Conservation (phyloP, 495 filamentous ascomycete species). For the Aspergillus kassunensis region DNA sequence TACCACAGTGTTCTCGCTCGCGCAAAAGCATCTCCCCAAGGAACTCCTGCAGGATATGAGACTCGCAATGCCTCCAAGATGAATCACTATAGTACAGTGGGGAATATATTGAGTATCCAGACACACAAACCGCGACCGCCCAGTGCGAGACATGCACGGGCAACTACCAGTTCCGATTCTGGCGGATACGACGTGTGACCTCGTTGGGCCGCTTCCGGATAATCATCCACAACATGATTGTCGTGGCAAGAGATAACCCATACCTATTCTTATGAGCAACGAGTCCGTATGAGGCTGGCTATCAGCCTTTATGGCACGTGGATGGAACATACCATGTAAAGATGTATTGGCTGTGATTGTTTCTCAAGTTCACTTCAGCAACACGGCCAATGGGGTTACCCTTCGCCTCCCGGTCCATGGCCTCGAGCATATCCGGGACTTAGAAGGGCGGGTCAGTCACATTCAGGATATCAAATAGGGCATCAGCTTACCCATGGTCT, state of each 20-base stretch:
- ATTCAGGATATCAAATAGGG: neutral
- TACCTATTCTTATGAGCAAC: constrained; percentile 60
- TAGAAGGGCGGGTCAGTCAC: constrained; percentile 15
- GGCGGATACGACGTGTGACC: constrained; percentile 67
- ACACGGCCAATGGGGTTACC: constrained; percentile 93
- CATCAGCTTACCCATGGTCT: constrained; percentile 74
- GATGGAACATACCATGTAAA: constrained; percentile 78
- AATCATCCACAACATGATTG: constrained; percentile 93
- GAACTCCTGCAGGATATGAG: constrained; percentile 80
- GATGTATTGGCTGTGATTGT: constrained; percentile 97
- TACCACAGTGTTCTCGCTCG: constrained; percentile 78
- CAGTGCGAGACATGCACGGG: constrained; percentile 8
- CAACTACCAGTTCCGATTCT: constrained; percentile 74
- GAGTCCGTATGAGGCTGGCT: neutral
- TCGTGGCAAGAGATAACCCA: constrained; percentile 77
- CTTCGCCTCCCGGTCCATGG: constrained; percentile 65
- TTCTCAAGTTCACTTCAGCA: constrained; percentile 87
- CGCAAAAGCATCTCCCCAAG: constrained; percentile 74
- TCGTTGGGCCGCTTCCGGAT: constrained; percentile 77
- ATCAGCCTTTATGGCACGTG: neutral
- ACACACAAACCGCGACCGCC: constrained; percentile 24
- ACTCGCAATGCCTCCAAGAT: constrained; percentile 58
- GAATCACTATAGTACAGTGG: constrained; percentile 23
- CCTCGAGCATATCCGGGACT: constrained; percentile 74
- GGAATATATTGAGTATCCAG: constrained; percentile 4